These are phyloP conservation scores for Auricularia heimuer DNA, from an alignment of 768 basidiomycete genomes.

Conservation along the genomic window DNA sequence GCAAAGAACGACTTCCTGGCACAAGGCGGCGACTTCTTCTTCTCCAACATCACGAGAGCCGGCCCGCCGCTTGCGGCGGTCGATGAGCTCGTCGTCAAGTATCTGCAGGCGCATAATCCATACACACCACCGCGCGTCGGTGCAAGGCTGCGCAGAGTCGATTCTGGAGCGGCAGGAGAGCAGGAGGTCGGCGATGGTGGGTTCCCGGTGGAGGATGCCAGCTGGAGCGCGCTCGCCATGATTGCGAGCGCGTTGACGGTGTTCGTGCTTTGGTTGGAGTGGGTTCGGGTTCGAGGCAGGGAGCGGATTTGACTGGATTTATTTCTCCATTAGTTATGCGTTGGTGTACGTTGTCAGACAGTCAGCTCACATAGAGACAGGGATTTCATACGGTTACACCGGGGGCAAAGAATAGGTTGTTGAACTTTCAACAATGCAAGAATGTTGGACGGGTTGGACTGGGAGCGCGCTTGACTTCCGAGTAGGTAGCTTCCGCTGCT, in stretches of 20 bases:
- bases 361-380: too few species aligned
- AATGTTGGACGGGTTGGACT: too few species aligned
- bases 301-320: too few species aligned
- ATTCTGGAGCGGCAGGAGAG: background rate
- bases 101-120: background rate
- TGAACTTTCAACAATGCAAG: too few species aligned
- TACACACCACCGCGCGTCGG: background rate
- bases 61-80: background rate
- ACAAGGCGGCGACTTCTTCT: constrained; percentile 16
- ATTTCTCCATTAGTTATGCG: too few species aligned
- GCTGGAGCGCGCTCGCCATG: background rate
- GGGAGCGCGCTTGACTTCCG: too few species aligned
- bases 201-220: background rate
- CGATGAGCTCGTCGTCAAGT: background rate
- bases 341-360: too few species aligned
- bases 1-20: constrained; percentile 16
- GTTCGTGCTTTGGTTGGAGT: background rate
- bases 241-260: background rate
- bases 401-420: too few species aligned
- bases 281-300: background rate
- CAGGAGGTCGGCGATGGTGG: background rate
- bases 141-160: background rate
- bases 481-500: too few species aligned
- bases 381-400: background rate
- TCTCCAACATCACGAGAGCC: background rate